Conservation (phyloP, 2,329 filamentous ascomycete genomes). For the Sphaerostilbella broomeana region DNA sequence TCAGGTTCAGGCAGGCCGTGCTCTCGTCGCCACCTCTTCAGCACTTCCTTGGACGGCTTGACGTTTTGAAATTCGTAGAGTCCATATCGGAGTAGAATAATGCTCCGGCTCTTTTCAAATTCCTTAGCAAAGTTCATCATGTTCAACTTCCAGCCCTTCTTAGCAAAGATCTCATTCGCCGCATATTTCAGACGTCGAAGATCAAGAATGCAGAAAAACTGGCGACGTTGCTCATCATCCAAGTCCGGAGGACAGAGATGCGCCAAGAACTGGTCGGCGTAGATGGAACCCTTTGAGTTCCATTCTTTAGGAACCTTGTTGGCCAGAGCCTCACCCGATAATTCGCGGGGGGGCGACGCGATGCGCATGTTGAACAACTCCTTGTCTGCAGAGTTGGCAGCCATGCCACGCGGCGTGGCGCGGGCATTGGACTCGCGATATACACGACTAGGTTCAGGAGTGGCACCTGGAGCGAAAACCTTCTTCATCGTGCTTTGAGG, state of each 20-base stretch:
- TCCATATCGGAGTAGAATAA: slow-evolving; percentile 55
- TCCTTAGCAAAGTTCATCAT: slow-evolving; percentile 57
- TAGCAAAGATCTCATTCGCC: slow-evolving; percentile 53
- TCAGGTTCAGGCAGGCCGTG: slow-evolving; percentile 48
- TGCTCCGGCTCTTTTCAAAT: slow-evolving; percentile 56
- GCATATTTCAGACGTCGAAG: slow-evolving; percentile 55
- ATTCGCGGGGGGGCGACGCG: slow-evolving; percentile 47
- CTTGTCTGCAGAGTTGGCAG: slow-evolving; percentile 40
- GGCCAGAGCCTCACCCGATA: slow-evolving; percentile 49
- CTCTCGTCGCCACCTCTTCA: slow-evolving; percentile 52
- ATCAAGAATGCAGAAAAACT: slow-evolving; percentile 58
- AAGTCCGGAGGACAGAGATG: slow-evolving; percentile 52
- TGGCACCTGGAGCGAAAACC: slow-evolving; percentile 40
- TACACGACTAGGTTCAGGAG: slow-evolving; percentile 37
- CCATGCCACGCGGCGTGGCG: slow-evolving; percentile 43
- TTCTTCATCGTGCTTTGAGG: slow-evolving; percentile 40
- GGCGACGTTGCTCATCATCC: slow-evolving; percentile 52
- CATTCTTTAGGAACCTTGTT: slow-evolving; percentile 48
- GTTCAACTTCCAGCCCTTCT: slow-evolving; percentile 58
- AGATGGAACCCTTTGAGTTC: slow-evolving; percentile 47
- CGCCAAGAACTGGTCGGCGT: slow-evolving; percentile 52
- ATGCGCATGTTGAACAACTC: slow-evolving; percentile 55
- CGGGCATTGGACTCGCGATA: slow-evolving; percentile 41
- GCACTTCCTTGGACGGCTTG: slow-evolving; percentile 50
- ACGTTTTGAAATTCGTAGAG: slow-evolving; percentile 58